A percentile compares a stretch with the other conserved stretches of the same genome.
Conservation (phyloP, 2,329 filamentous ascomycete species). For the Hypoxylon sp. region DNA sequence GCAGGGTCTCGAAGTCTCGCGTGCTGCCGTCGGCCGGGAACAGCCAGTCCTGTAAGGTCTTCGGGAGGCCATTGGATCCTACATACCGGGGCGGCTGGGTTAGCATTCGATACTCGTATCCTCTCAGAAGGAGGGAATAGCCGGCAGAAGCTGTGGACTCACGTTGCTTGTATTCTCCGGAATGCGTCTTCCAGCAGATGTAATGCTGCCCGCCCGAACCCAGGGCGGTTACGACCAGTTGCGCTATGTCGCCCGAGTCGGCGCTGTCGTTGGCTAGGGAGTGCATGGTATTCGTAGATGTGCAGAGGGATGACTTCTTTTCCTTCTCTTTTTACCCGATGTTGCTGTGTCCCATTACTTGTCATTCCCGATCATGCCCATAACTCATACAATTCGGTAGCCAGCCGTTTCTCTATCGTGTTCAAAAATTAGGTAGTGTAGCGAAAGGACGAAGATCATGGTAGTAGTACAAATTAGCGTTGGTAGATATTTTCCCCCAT, state of each 20-base stretch:
- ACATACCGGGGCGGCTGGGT: neutral
- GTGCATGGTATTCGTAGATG: slow-evolving; percentile 41
- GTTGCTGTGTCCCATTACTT: slow-evolving; percentile 16
- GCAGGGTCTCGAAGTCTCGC: slow-evolving; percentile 43
- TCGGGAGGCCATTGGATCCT: slow-evolving; percentile 43
- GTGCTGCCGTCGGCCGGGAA: slow-evolving; percentile 42
- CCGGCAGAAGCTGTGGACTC: slow-evolving; percentile 5
- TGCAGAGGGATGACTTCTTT: slow-evolving; percentile 24
- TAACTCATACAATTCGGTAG: slow-evolving; percentile 5
- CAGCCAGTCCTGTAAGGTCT: slow-evolving; percentile 41
- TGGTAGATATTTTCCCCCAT: slow-evolving; percentile 7
- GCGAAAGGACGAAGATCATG: slow-evolving; percentile 22
- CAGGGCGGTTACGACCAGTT: slow-evolving; percentile 45
- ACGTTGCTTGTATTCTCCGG: slow-evolving; percentile 43
- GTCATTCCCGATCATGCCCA: slow-evolving; percentile 6
- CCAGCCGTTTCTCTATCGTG: slow-evolving; percentile 24
- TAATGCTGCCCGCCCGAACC: slow-evolving; percentile 44
- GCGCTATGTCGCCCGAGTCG: slow-evolving; percentile 41
- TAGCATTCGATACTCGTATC: too few species aligned
- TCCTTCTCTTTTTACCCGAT: slow-evolving; percentile 3
- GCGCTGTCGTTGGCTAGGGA: slow-evolving; percentile 36
- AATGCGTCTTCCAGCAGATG: slow-evolving; percentile 45
- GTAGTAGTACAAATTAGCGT: slow-evolving; percentile 11
- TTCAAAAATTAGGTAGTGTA: slow-evolving; percentile 15
- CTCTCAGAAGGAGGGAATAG: neutral